Evolutionary conservation across 306 rosid species (phyloP).

Genomic region (Potentilla sterilis): DNA sequence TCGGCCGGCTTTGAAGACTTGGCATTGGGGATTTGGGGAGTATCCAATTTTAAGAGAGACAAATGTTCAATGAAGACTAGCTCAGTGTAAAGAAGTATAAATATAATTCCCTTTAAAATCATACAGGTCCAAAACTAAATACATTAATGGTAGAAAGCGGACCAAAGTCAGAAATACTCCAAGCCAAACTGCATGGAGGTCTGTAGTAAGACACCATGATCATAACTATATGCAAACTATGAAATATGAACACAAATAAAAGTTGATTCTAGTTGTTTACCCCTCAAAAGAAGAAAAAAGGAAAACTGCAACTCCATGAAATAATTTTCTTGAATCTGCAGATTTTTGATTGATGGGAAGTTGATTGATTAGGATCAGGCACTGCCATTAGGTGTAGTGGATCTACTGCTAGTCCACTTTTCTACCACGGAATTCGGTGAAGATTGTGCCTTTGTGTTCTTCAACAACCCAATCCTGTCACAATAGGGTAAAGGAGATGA

Average conservation of each 20-base stretch:
- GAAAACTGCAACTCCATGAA: not conserved
- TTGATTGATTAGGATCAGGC: slow-evolving; percentile 6
- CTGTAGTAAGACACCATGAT: not conserved
- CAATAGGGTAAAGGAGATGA: slow-evolving; percentile 4
- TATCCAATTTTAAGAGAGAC: not conserved
- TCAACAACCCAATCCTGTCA: not conserved
- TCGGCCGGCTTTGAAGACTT: not conserved
- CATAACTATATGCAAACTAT: not conserved
- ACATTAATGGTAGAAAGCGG: not conserved
- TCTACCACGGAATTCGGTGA: slow-evolving; percentile 42
- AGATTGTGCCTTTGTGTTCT: not conserved
- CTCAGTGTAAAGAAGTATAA: not conserved
- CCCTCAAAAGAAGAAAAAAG: not conserved
- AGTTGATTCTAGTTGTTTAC: not conserved
- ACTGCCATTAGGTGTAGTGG: slow-evolving; percentile 36
- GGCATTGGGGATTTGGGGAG: not conserved
- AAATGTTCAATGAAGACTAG: not conserved
- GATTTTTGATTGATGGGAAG: not conserved
- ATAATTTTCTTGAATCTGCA: not conserved
- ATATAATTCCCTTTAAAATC: not conserved
- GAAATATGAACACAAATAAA: not conserved
- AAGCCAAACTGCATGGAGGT: not conserved
- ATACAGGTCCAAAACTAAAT: not conserved
- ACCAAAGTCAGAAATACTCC: not conserved
- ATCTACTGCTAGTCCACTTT: slow-evolving; percentile 36